A percentile compares a stretch with the other conserved stretches of the same genome.
Conservation (phyloP, 495 filamentous ascomycete genomes). For the Penicillium tannophilum region DNA sequence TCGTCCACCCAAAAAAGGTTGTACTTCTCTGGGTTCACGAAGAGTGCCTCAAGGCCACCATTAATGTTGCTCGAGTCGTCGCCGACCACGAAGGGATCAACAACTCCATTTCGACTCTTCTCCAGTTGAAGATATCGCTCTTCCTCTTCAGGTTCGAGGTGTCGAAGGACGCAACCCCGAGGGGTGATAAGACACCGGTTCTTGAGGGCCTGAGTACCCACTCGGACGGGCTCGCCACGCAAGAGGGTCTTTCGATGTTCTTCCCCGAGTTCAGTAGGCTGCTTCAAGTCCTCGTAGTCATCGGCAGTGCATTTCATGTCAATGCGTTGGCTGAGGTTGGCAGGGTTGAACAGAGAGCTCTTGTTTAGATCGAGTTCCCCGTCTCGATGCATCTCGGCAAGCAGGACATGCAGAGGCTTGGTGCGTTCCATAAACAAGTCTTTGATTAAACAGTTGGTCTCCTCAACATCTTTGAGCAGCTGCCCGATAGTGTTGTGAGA, state of each 20-base stretch:
- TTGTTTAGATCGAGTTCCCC: constrained; percentile 49
- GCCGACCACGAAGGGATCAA: constrained; percentile 37
- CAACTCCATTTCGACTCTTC: constrained; percentile 48
- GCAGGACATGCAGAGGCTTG: constrained; percentile 43
- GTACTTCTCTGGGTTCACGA: constrained; percentile 46
- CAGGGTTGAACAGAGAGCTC: constrained; percentile 58
- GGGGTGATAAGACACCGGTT: constrained; percentile 69
- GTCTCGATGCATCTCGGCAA: constrained; percentile 53
- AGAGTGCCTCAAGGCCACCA: constrained; percentile 48
- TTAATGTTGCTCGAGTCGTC: constrained; percentile 43
- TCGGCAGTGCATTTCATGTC: constrained; percentile 52
- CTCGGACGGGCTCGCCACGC: constrained; percentile 43
- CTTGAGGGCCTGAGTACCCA: constrained; percentile 40
- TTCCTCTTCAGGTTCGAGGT: constrained; percentile 75
- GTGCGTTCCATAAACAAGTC: constrained; percentile 46
- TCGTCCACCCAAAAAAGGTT: constrained; percentile 48
- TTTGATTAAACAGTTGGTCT: constrained; percentile 36
- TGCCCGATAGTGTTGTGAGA: constrained; percentile 49
- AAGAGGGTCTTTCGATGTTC: constrained; percentile 44
- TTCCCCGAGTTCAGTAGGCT: constrained; percentile 43
- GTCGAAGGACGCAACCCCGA: constrained; percentile 74
- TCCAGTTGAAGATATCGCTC: constrained; percentile 76
- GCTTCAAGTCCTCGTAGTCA: constrained; percentile 43
- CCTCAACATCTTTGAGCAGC: constrained; percentile 42
- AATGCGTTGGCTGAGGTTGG: constrained; percentile 50